These are phyloP conservation scores for Skeletonema costatum DNA, from an alignment of 108 stramenopile species.

Conservation along the genomic window DNA sequence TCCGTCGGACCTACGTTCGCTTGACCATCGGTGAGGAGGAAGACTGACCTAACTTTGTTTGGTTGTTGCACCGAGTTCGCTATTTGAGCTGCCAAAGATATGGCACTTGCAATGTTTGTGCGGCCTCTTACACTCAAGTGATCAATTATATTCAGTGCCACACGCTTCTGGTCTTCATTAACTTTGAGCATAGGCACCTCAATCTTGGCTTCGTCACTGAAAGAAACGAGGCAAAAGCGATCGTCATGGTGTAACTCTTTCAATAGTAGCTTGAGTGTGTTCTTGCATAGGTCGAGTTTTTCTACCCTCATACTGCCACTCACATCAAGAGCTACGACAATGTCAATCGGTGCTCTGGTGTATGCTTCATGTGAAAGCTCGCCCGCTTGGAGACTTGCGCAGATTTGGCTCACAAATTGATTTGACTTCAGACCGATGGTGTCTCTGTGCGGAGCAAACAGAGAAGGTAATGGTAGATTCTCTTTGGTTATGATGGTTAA, in stretches of 20 bases:
- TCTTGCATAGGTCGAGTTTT: conserved; percentile 66
- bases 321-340: conserved; percentile 68
- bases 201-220: conserved; percentile 46
- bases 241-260: conserved; percentile 55
- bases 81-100: conserved; percentile 43
- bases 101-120: conserved; percentile 53
- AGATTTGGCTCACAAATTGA: conserved; percentile 32
- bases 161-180: conserved; percentile 27
- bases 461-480: conserved; percentile 29
- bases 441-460: conserved; percentile 25
- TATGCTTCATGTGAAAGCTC: conserved; percentile 22
- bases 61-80: conserved; percentile 27
- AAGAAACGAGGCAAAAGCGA: conserved; percentile 63
- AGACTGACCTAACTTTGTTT: conserved; percentile 55
- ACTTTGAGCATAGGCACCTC: conserved; percentile 46
- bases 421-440: conserved; percentile 27
- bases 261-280: conserved; percentile 52
- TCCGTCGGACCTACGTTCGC: conserved; percentile 61
- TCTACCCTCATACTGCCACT: conserved; percentile 53
- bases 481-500: neutral
- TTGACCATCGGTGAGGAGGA: conserved; percentile 73
- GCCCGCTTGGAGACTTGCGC: conserved; percentile 29
- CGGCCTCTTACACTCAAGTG: conserved; percentile 39
- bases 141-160: conserved; percentile 42
- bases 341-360: conserved; percentile 56